Evolutionary conservation across 108 stramenopile genomes (phyloP), one percentile per base, ranked within the genome.

Genomic region (Hondaea fermentalgiana): DNA sequence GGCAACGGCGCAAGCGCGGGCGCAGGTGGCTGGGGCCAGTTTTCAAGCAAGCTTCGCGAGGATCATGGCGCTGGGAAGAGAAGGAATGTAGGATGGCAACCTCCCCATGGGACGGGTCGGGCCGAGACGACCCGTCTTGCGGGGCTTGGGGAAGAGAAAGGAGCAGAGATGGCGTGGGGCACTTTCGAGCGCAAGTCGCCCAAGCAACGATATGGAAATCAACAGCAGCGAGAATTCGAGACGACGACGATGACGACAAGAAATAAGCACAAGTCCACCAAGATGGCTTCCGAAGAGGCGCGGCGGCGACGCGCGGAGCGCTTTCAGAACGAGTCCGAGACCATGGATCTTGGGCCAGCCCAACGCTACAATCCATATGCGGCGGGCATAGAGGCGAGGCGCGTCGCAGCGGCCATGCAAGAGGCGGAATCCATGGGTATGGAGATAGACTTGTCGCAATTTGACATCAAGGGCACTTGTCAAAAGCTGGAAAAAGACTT

Each of bases 401-500:
- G 51, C 49, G 76, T 83, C 10, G 49, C 45, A 6, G 51, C 45
- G 6, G 76, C 76, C 25, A 47, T 83, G 49, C 45, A 53, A 16
- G 49, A 53, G 25, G 76, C 76, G 6, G 76, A 83, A 35, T 8
- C 8, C n/a, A 53, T 53, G 49, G 76, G 76, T 2, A 23, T 83
- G 5, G 87, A 87, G 59, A 28, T 59, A 1, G 87, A 87, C 21
- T 8, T 59, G 29, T 60, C 59, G 17, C 29, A 89, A 23, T 90
- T 92, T 89, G 71, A 59, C 29, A 59, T 93, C 44, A 88, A 88
- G 35, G 93, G 93, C 19, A 93, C 93, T 12, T 93, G 92, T 44
- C 91, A 92, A 29, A 90, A 88, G 16, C 71, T 93, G 60, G 93
- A 93, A 92, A 93, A 93, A 88, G 93, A 93, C 64, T 93, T 93